A percentile compares a stretch with the other conserved stretches of the same genome.
Conservation (phyloP, 2,329 filamentous ascomycete species). For the Thielaviopsis euricoi region DNA sequence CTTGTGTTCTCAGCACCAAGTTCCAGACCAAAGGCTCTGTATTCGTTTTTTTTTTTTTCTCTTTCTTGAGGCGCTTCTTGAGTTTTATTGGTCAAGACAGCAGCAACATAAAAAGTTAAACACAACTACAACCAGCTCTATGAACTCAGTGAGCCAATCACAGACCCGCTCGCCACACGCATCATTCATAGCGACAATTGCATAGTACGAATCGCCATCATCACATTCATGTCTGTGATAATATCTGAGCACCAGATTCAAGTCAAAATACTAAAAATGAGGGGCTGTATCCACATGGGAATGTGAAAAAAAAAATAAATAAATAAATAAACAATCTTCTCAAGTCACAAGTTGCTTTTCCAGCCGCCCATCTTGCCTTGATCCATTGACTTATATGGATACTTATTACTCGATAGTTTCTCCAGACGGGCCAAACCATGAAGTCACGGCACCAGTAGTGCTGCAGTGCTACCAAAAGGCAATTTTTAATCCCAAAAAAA, state of each 20-base stretch:
- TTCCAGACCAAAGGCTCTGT: too few relatives aligned
- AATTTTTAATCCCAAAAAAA: neutral
- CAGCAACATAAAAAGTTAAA: neutral
- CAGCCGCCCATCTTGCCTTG: neutral
- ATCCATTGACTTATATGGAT: neutral
- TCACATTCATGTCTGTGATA: neutral
- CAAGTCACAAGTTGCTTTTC: neutral
- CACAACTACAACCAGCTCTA: neutral
- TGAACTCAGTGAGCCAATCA: neutral
- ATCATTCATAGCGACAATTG: neutral
- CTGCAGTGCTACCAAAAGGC: too few relatives aligned
- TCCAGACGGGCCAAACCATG: neutral
- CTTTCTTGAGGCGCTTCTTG: neutral
- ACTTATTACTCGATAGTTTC: neutral
- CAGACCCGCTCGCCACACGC: neutral
- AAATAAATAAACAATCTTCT: neutral
- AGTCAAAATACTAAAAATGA: neutral
- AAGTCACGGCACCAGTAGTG: neutral
- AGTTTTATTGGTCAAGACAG: neutral
- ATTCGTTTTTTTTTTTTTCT: too few relatives aligned
- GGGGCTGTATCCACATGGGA: neutral
- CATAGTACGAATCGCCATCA: neutral
- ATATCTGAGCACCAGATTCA: too few relatives aligned
- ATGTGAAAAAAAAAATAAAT: too few relatives aligned
- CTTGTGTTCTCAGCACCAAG: too few relatives aligned